Percentiles rank a stretch among this genome's conserved stretches.
Evolutionary conservation across 2,329 filamentous ascomycete genomes (phyloP).

Genomic region (Fusarium phyllophilum): DNA sequence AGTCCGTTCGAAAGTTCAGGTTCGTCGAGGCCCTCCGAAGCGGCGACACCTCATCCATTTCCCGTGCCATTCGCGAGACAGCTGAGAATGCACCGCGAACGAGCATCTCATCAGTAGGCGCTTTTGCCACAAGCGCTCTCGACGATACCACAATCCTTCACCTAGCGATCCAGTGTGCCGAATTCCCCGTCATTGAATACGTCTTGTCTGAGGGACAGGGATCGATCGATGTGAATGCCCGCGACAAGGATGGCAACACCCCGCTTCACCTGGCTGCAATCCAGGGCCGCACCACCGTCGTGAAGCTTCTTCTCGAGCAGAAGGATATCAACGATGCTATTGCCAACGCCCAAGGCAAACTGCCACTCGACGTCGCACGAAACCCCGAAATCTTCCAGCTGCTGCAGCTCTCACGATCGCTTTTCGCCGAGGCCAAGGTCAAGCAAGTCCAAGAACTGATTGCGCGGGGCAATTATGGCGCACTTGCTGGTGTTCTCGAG

Average conservation of each 20-base stretch:
- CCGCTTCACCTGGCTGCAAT: conserved; percentile 87
- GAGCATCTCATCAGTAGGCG: conserved; percentile 66
- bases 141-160: conserved; percentile 93
- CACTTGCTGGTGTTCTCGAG: conserved; percentile 81
- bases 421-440: conserved; percentile 89
- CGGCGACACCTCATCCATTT: conserved; percentile 91
- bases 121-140: conserved; percentile 56
- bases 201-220: conserved; percentile 80
- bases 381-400: conserved; percentile 97
- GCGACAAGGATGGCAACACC: conserved; percentile 94
- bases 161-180: conserved; percentile 94
- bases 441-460: conserved; percentile 86
- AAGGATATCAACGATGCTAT: conserved; percentile 88
- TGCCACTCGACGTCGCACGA: conserved; percentile 87
- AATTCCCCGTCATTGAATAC: conserved; percentile 91
- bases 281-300: conserved; percentile 82
- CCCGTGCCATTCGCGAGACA: conserved; percentile 81
- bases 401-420: conserved; percentile 86
- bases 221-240: conserved; percentile 83
- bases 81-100: conserved; percentile 61
- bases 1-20: conserved; percentile 93
- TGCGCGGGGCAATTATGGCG: conserved; percentile 76
- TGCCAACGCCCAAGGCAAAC: conserved; percentile 83
- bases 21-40: conserved; percentile 92
- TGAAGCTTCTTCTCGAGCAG: conserved; percentile 85